A percentile compares a stretch with the other conserved stretches of the same genome.
These are phyloP conservation scores for Nicotiana noctiflora DNA, from an alignment of 257 asterid species.

Conservation along the genomic window DNA sequence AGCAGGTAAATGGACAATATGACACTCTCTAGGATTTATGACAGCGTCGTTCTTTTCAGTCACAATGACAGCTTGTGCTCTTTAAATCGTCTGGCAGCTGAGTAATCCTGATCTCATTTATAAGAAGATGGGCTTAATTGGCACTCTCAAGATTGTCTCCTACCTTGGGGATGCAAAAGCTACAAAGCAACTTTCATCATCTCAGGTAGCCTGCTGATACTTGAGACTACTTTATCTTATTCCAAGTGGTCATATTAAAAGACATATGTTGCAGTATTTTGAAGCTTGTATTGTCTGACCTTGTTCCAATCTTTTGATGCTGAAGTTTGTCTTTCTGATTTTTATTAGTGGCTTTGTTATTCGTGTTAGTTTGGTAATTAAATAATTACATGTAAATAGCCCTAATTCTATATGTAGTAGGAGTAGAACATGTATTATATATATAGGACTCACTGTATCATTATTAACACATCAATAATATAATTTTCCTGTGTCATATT, in stretches of 20 bases:
- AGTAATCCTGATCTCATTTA: constrained; percentile 65
- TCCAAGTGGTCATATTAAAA: background rate
- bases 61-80: constrained; percentile 13
- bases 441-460: no score
- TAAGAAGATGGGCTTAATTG: constrained; percentile 90
- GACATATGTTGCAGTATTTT: background rate
- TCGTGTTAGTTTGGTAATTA: no score
- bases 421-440: no score
- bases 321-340: constrained; percentile 2
- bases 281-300: background rate
- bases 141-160: constrained; percentile 67
- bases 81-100: constrained; percentile 39
- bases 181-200: constrained; percentile 34
- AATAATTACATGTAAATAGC: no score
- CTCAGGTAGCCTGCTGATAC: constrained; percentile 38
- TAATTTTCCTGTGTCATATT: no score
- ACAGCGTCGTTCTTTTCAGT: background rate
- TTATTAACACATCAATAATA: no score
- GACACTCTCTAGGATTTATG: constrained; percentile 1
- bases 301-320: background rate
- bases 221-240: background rate
- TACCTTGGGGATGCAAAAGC: constrained; percentile 56
- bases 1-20: constrained; percentile 45
- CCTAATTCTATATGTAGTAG: no score
- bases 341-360: no score